Percentiles rank a stretch among this genome's conserved stretches.
Conservation (phyloP, 768 basidiomycete genomes). For the Boletus subcaerulescens region DNA sequence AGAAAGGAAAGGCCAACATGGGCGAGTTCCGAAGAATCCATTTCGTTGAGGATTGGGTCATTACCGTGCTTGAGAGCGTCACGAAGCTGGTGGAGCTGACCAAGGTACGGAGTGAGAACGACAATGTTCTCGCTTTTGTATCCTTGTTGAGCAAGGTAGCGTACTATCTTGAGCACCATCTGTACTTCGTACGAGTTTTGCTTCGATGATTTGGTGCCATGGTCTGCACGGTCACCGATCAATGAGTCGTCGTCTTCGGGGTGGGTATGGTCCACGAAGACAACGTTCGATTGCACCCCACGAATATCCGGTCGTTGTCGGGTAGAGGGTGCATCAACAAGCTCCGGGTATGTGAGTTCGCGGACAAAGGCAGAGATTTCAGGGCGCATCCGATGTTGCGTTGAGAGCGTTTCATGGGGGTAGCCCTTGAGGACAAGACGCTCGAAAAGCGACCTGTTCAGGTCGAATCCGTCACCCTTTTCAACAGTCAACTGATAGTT, state of each 20-base stretch:
- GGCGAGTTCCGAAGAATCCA: constrained; percentile 57
- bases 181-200: constrained; percentile 56
- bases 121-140: constrained; percentile 61
- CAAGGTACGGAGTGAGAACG: constrained; percentile 69
- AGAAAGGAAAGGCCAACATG: constrained; percentile 49
- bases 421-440: constrained; percentile 59
- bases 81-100: constrained; percentile 53
- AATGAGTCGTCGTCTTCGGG: constrained; percentile 49
- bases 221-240: constrained; percentile 44
- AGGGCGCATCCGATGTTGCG: constrained; percentile 70
- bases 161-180: constrained; percentile 64
- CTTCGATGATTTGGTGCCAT: constrained; percentile 50
- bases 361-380: constrained; percentile 65
- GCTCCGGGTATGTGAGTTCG: constrained; percentile 63
- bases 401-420: constrained; percentile 52
- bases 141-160: constrained; percentile 65
- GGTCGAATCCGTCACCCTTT: constrained; percentile 64
- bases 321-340: constrained; percentile 53
- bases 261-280: constrained; percentile 59
- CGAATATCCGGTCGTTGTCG: constrained; percentile 45
- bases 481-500: constrained; percentile 63
- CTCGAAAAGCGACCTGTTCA: constrained; percentile 67
- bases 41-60: constrained; percentile 61
- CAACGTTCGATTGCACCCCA: constrained; percentile 54
- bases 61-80: constrained; percentile 41